These are phyloP conservation scores for Incumbomyces lentus DNA, from an alignment of 2,329 filamentous ascomycete species.

Conservation along the genomic window DNA sequence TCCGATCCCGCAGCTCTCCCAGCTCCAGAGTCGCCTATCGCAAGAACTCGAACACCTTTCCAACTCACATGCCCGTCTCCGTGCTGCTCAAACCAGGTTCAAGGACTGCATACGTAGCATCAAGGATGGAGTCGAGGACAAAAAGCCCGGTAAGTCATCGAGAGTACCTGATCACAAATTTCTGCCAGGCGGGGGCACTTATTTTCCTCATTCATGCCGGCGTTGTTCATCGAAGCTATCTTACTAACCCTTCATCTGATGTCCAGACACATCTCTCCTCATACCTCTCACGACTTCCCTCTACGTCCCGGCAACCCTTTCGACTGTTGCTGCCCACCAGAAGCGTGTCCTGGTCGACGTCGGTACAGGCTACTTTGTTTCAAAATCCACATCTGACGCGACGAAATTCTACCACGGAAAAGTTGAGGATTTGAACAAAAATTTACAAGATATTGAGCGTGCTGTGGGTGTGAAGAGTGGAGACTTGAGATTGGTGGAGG, in stretches of 20 bases:
- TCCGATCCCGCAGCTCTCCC: slow-evolving; percentile 71
- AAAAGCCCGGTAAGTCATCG: slow-evolving; percentile 16
- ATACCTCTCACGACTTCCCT: slow-evolving; percentile 93
- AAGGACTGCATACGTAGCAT: slow-evolving; percentile 78
- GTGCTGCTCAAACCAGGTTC: slow-evolving; percentile 84
- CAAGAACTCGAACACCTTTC: slow-evolving; percentile 93
- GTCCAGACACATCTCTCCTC: slow-evolving; percentile 48
- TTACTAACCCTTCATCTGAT: too few relatives aligned
- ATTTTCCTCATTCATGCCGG: too few relatives aligned
- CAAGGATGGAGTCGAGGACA: slow-evolving; percentile 41
- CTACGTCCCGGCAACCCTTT: slow-evolving; percentile 77
- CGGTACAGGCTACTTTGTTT: slow-evolving; percentile 86
- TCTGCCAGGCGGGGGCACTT: slow-evolving; percentile 42
- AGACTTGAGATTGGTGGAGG: slow-evolving; percentile 78
- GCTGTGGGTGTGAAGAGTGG: slow-evolving; percentile 67
- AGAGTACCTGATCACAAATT: slow-evolving; percentile 29
- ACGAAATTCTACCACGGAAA: slow-evolving; percentile 58
- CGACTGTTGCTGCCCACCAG: slow-evolving; percentile 41
- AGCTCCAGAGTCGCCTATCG: slow-evolving; percentile 92
- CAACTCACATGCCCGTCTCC: slow-evolving; percentile 77
- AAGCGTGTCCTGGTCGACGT: slow-evolving; percentile 69
- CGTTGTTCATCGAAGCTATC: too few relatives aligned
- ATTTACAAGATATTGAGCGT: slow-evolving; percentile 57
- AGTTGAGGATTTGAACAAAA: slow-evolving; percentile 54
- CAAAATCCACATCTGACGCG: slow-evolving; percentile 61